phyloP scores from a whole-genome alignment of 2,329 filamentous ascomycete genomes.

The Pezicula carpinea region DNA sequence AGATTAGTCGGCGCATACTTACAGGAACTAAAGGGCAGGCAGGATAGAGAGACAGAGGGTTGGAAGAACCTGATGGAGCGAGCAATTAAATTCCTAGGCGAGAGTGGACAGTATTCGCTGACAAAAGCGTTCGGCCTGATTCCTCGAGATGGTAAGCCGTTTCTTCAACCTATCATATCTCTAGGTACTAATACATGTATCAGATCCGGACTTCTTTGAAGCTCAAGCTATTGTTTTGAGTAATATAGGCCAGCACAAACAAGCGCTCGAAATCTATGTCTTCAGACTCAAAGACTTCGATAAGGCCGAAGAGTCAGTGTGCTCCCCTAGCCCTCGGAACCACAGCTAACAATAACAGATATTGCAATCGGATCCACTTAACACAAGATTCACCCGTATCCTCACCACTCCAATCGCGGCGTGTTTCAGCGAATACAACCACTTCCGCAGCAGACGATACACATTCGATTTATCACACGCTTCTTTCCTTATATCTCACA shows the following conservation, averaged over 20 bases:
- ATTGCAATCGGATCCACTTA: slow-evolving; percentile 84
- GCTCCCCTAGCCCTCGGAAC: not conserved
- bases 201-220: slow-evolving; percentile 83
- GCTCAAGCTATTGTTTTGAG: slow-evolving; percentile 85
- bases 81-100: slow-evolving; percentile 70
- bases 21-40: slow-evolving; percentile 34
- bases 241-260: slow-evolving; percentile 92
- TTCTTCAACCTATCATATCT: not conserved
- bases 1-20: slow-evolving; percentile 71
- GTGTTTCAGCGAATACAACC: slow-evolving; percentile 22
- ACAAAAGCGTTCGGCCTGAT: slow-evolving; percentile 73
- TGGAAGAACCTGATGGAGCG: slow-evolving; percentile 58
- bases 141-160: slow-evolving; percentile 66
- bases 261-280: slow-evolving; percentile 95
- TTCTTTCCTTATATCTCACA: slow-evolving; percentile 83
- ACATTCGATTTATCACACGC: slow-evolving; percentile 84
- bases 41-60: slow-evolving; percentile 38
- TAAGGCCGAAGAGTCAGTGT: slow-evolving; percentile 84
- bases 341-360: slow-evolving; percentile 41
- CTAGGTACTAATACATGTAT: slow-evolving; percentile 8
- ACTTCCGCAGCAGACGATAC: slow-evolving; percentile 45
- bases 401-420: slow-evolving; percentile 29
- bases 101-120: slow-evolving; percentile 76
- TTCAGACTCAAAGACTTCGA: slow-evolving; percentile 83
- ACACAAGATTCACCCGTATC: slow-evolving; percentile 42